Percentiles rank a stretch among this genome's conserved stretches.
phyloP scores from a whole-genome alignment of 202 grass and related monocot species.

The Dendrocalamus latiflorus region DNA sequence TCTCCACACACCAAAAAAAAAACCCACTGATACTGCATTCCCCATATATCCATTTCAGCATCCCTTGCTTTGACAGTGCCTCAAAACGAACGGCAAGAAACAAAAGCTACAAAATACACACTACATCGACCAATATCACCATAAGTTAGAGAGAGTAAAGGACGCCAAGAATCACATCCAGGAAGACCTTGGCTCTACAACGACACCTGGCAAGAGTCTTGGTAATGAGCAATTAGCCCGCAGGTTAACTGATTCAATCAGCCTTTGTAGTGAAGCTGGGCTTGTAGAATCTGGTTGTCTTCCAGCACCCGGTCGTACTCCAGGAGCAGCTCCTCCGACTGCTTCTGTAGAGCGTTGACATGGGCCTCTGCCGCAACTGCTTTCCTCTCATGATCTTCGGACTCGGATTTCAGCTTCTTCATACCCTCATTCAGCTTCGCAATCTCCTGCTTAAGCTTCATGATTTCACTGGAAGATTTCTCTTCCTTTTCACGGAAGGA shows the following conservation, averaged over 20 bases:
- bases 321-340: slow-evolving; percentile 76
- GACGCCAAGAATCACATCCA: neutral
- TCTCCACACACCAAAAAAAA: neutral
- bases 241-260: slow-evolving; percentile 20
- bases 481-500: slow-evolving; percentile 62
- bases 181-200: neutral
- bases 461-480: slow-evolving; percentile 38
- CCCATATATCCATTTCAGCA: neutral
- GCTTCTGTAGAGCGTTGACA: slow-evolving; percentile 73
- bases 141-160: neutral
- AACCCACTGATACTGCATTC: neutral
- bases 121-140: neutral
- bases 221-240: neutral
- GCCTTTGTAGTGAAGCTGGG: slow-evolving; percentile 59
- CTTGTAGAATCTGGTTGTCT: slow-evolving; percentile 87
- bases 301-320: slow-evolving; percentile 89
- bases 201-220: neutral
- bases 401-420: slow-evolving; percentile 59
- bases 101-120: slow-evolving; percentile 4
- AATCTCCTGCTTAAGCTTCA: too few relatives aligned
- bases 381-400: slow-evolving; percentile 50
- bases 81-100: too few relatives aligned
- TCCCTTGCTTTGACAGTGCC: neutral
- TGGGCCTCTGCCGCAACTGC: slow-evolving; percentile 53
- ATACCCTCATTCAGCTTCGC: slow-evolving; percentile 50